Base-by-base conservation (phyloP, 495 filamentous ascomycete species). In the Terfezia claveryi region DNA sequence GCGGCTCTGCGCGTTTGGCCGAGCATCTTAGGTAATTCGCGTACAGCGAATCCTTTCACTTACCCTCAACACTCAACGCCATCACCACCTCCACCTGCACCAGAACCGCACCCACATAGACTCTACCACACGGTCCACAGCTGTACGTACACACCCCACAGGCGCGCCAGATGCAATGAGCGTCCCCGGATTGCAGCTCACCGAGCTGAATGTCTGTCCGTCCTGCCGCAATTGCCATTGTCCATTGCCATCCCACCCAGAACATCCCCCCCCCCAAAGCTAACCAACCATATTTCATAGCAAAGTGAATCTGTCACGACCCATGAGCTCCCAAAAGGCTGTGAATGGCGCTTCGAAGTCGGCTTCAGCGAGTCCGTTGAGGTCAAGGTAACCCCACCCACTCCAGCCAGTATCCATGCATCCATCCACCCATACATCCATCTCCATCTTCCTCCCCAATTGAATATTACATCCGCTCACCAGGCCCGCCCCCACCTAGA, bases 291-390 rank as follows among this genome's bases (percentile, higher is more conserved):
- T 11, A 8, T 50, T 56, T 20, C 8, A 53, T 37, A 49, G 50
- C 46, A 62, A 65, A 32, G 23, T 7, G 27, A 52, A n/a, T 17
- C 50, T 9, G 23, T 59, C 10, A 58, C 50, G 14, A 59, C 60
- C 20, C 64, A 72, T 12, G 65, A 70, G 38, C 62, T 81, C 54
- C 64, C 67, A 23, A 67, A 70, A 23, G 71, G 71, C 49, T 73
- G 74, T 4, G 91, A 98, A 75, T 98, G 84, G 81, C 78, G 91
- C 56, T 98, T 98, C 72, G 83, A 94, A 63, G 83, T 92, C 36
- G 76, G 82, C 27, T 81, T 79, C 64, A 73, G 74, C 10, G 71
- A 73, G 16, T 77, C 71, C 16, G 68, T 87, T 41, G 72, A 74
- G 60, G 74, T 81, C 53, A 81, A 76, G 67, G 80, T 80, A 66